Evolutionary conservation across 192 early-diverging fungal species (phyloP).

Genomic region (Entrophospora sp.): DNA sequence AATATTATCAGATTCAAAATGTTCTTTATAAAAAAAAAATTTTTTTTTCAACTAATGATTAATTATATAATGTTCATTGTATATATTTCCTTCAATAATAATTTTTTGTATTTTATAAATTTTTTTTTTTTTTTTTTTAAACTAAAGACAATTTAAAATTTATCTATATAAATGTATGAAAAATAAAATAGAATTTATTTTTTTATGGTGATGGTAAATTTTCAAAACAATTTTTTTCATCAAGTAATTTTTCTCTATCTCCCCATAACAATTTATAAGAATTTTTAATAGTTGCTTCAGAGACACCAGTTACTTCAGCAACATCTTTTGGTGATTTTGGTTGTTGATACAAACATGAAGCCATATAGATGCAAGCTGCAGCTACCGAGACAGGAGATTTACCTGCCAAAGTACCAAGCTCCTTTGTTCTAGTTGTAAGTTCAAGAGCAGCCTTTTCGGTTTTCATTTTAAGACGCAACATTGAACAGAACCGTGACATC

Average conservation of each 20-base stretch:
- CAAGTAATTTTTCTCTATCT: constrained; percentile 44
- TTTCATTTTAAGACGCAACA: constrained; percentile 53
- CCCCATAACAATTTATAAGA: constrained; percentile 60
- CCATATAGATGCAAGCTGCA: constrained; percentile 82
- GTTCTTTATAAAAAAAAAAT: too few species aligned
- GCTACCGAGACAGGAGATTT: constrained; percentile 84
- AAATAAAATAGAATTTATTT: too few species aligned
- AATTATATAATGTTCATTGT: too few species aligned
- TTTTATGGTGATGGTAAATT: constrained; percentile 11
- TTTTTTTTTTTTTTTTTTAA: too few species aligned
- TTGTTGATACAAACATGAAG: constrained; percentile 57
- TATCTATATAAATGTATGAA: too few species aligned
- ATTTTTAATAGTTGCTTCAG: constrained; percentile 82
- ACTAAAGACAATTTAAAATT: too few species aligned
- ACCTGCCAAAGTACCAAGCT: constrained; percentile 71
- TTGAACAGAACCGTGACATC: constrained; percentile 72
- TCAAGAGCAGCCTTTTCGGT: constrained; percentile 59
- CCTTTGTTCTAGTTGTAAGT: constrained; percentile 59
- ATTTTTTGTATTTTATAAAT: too few species aligned
- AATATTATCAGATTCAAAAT: too few species aligned
- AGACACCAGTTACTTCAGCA: constrained; percentile 73
- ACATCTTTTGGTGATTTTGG: constrained; percentile 63
- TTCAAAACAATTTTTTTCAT: constrained; percentile 16
- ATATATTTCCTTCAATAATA: too few species aligned
- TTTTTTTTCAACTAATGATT: too few species aligned